phyloP scores from a whole-genome alignment of 495 filamentous ascomycete species.

The Trichoderma reesei region DNA sequence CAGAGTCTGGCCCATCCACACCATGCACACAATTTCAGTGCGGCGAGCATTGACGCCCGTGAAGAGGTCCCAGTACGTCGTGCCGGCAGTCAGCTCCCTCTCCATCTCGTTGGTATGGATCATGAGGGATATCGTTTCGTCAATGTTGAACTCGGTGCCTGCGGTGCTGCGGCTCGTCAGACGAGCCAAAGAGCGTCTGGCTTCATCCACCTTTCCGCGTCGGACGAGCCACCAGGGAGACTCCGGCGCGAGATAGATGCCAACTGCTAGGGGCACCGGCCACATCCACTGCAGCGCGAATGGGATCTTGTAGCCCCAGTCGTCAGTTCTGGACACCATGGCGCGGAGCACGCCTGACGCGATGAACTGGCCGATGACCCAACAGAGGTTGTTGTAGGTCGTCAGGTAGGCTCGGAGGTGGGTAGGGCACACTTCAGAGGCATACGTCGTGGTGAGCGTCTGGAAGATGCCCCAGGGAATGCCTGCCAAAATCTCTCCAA shows the following conservation, averaged over 20 bases:
- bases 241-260: slow-evolving; percentile 32
- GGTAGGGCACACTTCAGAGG: slow-evolving; percentile 52
- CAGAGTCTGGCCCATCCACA: slow-evolving; percentile 58
- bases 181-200: slow-evolving; percentile 31
- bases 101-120: slow-evolving; percentile 37
- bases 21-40: slow-evolving; percentile 54
- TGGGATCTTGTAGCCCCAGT: slow-evolving; percentile 48
- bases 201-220: slow-evolving; percentile 35
- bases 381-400: slow-evolving; percentile 59
- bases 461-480: slow-evolving; percentile 55
- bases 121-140: slow-evolving; percentile 20
- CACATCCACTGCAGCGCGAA: slow-evolving; percentile 49
- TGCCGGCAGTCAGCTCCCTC: background rate
- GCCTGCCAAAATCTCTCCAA: slow-evolving; percentile 55
- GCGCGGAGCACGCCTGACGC: slow-evolving; percentile 37
- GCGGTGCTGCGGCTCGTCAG: slow-evolving; percentile 40
- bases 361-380: slow-evolving; percentile 50
- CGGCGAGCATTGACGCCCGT: slow-evolving; percentile 52
- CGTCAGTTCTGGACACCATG: slow-evolving; percentile 19
- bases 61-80: slow-evolving; percentile 44
- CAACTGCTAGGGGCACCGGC: slow-evolving; percentile 36
- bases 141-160: slow-evolving; percentile 7
- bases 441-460: slow-evolving; percentile 37
- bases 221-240: slow-evolving; percentile 41
- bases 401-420: slow-evolving; percentile 51